Percentiles rank a stretch among this genome's conserved stretches.
These are phyloP conservation scores for Vitis hybrid DNA, from an alignment of 177 flowering plant genomes.

Conservation along the genomic window DNA sequence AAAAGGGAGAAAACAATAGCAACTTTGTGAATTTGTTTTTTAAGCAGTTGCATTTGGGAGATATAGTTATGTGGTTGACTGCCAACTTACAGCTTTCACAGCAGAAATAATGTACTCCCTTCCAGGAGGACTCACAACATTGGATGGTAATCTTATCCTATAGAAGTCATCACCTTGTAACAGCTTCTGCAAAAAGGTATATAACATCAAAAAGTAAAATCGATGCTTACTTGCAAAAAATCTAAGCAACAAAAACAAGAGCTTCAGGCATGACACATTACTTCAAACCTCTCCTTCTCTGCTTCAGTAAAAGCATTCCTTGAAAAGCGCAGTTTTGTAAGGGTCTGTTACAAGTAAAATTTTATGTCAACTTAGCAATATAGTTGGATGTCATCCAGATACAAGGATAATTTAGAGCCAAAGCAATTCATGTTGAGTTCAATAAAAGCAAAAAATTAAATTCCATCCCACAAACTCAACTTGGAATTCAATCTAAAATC, in stretches of 20 bases:
- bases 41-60: too few species aligned
- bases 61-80: background rate
- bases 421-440: background rate
- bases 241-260: background rate
- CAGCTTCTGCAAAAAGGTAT: conserved; percentile 50
- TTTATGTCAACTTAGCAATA: conserved; percentile 9
- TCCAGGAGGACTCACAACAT: conserved; percentile 79
- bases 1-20: too few species aligned
- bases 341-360: conserved; percentile 46
- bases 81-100: conserved; percentile 75
- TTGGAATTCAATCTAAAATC: too few species aligned
- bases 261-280: conserved; percentile 21
- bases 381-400: background rate
- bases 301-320: conserved; percentile 53
- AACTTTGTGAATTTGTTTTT: too few species aligned
- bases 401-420: background rate
- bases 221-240: background rate
- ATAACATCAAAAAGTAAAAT: background rate
- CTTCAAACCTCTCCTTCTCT: conserved; percentile 70
- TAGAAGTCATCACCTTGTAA: conserved; percentile 79
- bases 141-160: conserved; percentile 77
- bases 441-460: background rate
- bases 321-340: conserved; percentile 88
- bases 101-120: conserved; percentile 69
- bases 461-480: too few species aligned